phyloP scores from a whole-genome alignment of 1,284 basidiomycete genomes.

The Thecaphora thlaspeos region DNA sequence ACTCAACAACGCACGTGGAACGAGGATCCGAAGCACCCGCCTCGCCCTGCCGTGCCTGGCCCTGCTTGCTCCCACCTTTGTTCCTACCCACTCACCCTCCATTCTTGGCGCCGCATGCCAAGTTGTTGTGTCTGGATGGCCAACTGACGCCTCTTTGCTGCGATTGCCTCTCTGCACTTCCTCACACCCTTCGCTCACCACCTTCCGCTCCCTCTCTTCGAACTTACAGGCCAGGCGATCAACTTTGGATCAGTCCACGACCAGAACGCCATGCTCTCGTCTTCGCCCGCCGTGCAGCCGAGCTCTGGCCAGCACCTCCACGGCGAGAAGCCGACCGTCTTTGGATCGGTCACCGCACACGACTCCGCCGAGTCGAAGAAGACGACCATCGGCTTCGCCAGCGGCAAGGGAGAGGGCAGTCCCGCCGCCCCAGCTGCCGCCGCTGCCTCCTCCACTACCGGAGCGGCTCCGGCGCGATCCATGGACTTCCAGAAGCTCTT shows the following conservation, averaged over 20 bases:
- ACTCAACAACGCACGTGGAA: too few relatives aligned
- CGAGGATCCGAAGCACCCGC: too few relatives aligned
- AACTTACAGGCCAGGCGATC: slow-evolving; percentile 50
- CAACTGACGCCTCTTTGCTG: too few relatives aligned
- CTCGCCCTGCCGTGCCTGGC: too few relatives aligned
- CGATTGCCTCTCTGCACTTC: too few relatives aligned
- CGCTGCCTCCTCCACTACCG: too few relatives aligned
- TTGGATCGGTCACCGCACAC: slow-evolving; percentile 54
- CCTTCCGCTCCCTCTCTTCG: neutral
- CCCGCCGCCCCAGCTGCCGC: slow-evolving; percentile 58
- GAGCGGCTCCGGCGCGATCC: slow-evolving; percentile 12
- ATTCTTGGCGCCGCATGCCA: too few relatives aligned
- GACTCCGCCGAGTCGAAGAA: slow-evolving; percentile 45
- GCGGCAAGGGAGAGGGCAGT: slow-evolving; percentile 67
- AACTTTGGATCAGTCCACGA: slow-evolving; percentile 59
- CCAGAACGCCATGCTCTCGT: slow-evolving; percentile 58
- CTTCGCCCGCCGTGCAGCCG: slow-evolving; percentile 58
- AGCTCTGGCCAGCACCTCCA: slow-evolving; percentile 50
- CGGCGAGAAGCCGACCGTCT: slow-evolving; percentile 55
- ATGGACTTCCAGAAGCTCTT: slow-evolving; percentile 58
- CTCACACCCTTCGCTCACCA: neutral
- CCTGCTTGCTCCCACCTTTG: too few relatives aligned
- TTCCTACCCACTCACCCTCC: too few relatives aligned
- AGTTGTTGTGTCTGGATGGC: too few relatives aligned
- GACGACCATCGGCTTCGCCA: slow-evolving; percentile 48